A percentile compares a stretch with the other conserved stretches of the same genome.
These are phyloP conservation scores for Colletotrichum sp. DNA, from an alignment of 2,329 filamentous ascomycete species.

Conservation along the genomic window DNA sequence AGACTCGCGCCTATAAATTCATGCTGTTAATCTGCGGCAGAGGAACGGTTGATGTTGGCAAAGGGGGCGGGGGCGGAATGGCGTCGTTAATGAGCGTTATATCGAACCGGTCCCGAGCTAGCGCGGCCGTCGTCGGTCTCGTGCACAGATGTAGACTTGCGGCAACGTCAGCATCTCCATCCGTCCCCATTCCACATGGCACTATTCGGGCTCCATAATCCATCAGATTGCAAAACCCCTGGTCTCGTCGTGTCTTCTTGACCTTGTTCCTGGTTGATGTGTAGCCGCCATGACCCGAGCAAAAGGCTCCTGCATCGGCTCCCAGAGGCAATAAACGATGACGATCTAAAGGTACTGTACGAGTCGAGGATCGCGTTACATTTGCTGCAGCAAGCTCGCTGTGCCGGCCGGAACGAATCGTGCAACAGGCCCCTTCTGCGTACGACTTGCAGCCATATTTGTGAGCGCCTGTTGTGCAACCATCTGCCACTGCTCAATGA, in stretches of 20 bases:
- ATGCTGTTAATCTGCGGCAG: neutral
- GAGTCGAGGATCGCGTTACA: conserved; percentile 17
- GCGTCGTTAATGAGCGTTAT: neutral
- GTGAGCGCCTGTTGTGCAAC: neutral
- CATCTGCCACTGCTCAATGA: conserved; percentile 2
- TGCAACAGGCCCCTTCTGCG: neutral
- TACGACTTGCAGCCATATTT: neutral
- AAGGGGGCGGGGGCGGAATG: neutral
- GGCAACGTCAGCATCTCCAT: conserved; percentile 4
- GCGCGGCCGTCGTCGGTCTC: neutral
- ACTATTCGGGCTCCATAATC: neutral
- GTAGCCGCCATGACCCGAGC: neutral
- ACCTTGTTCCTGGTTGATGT: neutral
- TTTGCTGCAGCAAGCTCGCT: neutral
- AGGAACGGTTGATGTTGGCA: neutral
- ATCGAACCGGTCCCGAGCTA: neutral
- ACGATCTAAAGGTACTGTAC: neutral
- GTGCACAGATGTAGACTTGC: neutral
- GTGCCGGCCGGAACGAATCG: conserved; percentile 3
- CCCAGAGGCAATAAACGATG: neutral
- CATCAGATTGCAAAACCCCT: neutral
- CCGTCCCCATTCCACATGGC: neutral
- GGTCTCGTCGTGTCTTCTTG: neutral
- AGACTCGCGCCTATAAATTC: neutral
- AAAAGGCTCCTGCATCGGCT: neutral